These are phyloP conservation scores for Venturia carpophila DNA, from an alignment of 2,329 filamentous ascomycete genomes.

Conservation along the genomic window DNA sequence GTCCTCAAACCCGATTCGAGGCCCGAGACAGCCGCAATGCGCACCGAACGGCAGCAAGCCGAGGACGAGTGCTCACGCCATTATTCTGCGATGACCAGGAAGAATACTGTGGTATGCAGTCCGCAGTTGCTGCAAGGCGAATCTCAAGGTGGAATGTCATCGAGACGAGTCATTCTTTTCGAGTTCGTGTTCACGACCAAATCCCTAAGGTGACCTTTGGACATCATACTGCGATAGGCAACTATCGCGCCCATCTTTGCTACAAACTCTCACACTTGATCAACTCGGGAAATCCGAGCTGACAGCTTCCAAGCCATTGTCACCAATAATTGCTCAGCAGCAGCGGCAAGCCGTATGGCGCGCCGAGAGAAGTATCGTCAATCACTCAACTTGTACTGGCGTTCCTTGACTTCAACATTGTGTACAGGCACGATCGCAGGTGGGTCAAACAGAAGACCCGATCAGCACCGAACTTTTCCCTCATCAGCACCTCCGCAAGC, in stretches of 20 bases:
- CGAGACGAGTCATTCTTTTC: neutral
- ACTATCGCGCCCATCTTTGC: neutral
- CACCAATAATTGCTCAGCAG: neutral
- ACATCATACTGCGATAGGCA: neutral
- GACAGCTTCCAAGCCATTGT: neutral
- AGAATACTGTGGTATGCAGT: neutral
- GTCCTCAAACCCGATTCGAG: neutral
- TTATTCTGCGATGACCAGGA: neutral
- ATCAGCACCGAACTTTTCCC: no score
- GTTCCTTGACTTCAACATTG: neutral
- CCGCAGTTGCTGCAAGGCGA: neutral
- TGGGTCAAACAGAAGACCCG: neutral
- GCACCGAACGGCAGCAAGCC: neutral
- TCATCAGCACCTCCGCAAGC: neutral
- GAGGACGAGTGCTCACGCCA: neutral
- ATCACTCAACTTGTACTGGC: neutral
- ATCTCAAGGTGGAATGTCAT: neutral
- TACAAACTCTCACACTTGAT: neutral
- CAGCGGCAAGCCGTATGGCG: neutral
- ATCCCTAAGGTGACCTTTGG: neutral
- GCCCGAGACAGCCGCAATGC: neutral
- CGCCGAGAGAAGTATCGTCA: neutral
- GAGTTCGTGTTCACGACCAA: neutral
- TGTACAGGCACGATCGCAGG: neutral
- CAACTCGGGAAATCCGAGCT: neutral